Conservation (phyloP, 768 basidiomycete genomes). For the Dioszegia aurantiaca region DNA sequence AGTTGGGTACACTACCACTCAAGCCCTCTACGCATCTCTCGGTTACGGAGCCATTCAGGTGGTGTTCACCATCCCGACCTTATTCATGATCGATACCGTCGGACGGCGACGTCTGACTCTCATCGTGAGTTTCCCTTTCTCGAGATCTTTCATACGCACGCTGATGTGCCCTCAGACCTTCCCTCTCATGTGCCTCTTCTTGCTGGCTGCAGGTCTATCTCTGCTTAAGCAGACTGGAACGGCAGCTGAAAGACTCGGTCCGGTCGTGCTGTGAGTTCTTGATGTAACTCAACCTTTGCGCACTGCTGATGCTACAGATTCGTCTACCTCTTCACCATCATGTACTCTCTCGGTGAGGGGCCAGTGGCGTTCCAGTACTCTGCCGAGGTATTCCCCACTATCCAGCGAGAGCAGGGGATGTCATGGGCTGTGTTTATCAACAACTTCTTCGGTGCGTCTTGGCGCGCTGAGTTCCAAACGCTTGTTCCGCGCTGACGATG, state of each 20-base stretch:
- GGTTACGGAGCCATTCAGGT: conserved; percentile 51
- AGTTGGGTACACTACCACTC: conserved; percentile 46
- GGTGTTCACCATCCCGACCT: conserved; percentile 41
- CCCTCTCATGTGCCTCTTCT: conserved; percentile 73
- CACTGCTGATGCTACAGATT: conserved; percentile 20
- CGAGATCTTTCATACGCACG: neutral
- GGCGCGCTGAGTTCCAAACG: neutral
- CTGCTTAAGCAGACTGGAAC: conserved; percentile 50
- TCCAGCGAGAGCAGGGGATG: conserved; percentile 78
- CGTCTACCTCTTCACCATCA: conserved; percentile 48
- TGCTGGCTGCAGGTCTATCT: conserved; percentile 72
- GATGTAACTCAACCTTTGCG: too few relatives aligned
- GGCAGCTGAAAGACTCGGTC: conserved; percentile 23
- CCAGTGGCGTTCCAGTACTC: conserved; percentile 82
- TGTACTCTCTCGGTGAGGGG: conserved; percentile 60
- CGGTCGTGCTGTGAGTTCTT: conserved; percentile 26
- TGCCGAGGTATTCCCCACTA: conserved; percentile 86
- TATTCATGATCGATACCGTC: conserved; percentile 45
- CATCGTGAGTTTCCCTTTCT: conserved; percentile 17
- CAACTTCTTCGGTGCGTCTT: conserved; percentile 27
- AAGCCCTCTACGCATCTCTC: conserved; percentile 49
- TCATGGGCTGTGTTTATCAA: conserved; percentile 61
- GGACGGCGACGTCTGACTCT: conserved; percentile 34
- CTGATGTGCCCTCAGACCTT: conserved; percentile 54
- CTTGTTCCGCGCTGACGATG: conserved; percentile 11